These are phyloP conservation scores for Alternaria solani DNA, from an alignment of 2,329 filamentous ascomycete genomes.

Conservation along the genomic window DNA sequence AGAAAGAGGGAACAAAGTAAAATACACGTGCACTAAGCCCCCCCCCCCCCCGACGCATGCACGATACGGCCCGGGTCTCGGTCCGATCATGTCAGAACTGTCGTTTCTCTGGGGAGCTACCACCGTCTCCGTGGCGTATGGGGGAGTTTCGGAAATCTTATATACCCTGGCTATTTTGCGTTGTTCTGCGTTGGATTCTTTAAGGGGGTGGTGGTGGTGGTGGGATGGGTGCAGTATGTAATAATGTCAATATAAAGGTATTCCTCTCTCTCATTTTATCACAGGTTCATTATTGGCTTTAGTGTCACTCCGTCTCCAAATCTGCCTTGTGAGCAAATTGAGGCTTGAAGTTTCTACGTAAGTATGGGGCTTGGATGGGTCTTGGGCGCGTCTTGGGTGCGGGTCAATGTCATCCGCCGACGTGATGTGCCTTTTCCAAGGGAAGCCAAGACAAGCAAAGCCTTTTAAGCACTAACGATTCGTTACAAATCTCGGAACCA, in stretches of 20 bases:
- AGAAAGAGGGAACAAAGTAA: background rate
- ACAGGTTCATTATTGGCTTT: background rate
- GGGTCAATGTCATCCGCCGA: background rate
- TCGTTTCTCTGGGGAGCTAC: background rate
- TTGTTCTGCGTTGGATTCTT: background rate
- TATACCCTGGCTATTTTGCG: background rate
- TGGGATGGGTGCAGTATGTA: background rate
- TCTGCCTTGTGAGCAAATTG: background rate
- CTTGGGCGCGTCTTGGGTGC: background rate
- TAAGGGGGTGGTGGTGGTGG: background rate
- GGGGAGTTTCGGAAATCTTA: background rate
- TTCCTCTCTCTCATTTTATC: background rate
- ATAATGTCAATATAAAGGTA: background rate
- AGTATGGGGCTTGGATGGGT: background rate
- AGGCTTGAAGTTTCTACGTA: background rate
- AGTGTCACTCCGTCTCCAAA: background rate
- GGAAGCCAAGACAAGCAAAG: slow-evolving; percentile 1
- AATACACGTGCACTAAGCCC: background rate
- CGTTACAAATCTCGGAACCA: slow-evolving; percentile 1
- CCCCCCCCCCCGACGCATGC: background rate
- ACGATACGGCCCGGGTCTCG: slow-evolving; percentile 5
- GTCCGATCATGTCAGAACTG: slow-evolving; percentile 2
- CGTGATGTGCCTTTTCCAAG: slow-evolving; percentile 1
- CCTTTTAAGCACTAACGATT: background rate
- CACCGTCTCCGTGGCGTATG: background rate